Conservation (phyloP, 2,329 filamentous ascomycete species). For the Colletotrichum horii region DNA sequence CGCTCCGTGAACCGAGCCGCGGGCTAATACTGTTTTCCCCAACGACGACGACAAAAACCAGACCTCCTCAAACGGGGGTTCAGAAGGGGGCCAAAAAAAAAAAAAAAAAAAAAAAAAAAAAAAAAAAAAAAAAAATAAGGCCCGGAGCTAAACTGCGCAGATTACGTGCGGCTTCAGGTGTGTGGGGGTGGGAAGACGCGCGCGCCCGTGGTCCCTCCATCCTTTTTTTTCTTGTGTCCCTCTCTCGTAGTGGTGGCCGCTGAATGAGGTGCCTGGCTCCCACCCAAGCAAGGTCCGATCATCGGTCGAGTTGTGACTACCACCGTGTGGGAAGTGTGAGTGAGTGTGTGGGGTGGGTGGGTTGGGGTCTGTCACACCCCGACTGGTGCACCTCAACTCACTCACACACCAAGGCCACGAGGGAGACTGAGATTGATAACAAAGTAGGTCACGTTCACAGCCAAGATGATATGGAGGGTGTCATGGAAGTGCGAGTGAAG, state of each 20-base stretch:
- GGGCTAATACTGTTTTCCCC: neutral
- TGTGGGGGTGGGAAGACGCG: neutral
- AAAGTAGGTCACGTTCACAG: neutral
- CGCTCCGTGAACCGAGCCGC: neutral
- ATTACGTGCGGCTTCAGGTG: neutral
- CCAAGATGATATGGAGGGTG: no score
- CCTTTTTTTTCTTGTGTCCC: neutral
- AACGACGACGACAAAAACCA: neutral
- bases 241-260: neutral
- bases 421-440: neutral
- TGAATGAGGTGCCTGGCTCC: neutral
- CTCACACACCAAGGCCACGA: neutral
- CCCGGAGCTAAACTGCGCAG: neutral
- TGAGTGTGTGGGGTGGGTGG: neutral
- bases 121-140: neutral
- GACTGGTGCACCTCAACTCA: neutral
- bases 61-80: neutral
- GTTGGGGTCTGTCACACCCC: neutral
- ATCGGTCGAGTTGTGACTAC: neutral
- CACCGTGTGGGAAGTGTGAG: no score
- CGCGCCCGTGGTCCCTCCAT: neutral
- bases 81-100: no score
- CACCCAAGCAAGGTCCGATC: neutral
- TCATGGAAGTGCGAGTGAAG: neutral
- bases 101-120: neutral